Conservation (phyloP, 2,329 filamentous ascomycete genomes). For the Passalora sequoiae region DNA sequence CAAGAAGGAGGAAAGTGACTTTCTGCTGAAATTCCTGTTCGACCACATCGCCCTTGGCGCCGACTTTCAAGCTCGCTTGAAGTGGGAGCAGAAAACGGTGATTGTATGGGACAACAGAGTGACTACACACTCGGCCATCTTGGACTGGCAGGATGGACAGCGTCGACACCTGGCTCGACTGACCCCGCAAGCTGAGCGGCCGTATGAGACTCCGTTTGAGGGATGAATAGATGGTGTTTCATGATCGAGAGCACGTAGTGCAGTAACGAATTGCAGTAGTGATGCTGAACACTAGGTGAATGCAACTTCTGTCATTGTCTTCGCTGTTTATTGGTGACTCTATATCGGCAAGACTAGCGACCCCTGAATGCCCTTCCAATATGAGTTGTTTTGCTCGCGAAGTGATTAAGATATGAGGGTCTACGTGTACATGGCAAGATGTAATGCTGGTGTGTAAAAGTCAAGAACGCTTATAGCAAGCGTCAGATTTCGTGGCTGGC, state of each 20-base stretch:
- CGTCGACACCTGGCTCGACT: conserved; percentile 74
- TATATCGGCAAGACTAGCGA: too few relatives aligned
- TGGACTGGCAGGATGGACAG: conserved; percentile 77
- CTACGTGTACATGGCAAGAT: too few relatives aligned
- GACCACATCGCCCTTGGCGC: conserved; percentile 67
- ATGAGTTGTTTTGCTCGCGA: too few relatives aligned
- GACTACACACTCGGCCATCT: conserved; percentile 61
- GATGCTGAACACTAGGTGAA: too few relatives aligned
- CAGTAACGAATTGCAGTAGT: not conserved
- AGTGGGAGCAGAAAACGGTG: conserved; percentile 23
- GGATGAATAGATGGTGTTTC: conserved; percentile 15
- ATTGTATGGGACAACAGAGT: conserved; percentile 25
- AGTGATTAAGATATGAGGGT: too few relatives aligned
- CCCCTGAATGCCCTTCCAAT: too few relatives aligned
- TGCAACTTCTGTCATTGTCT: too few relatives aligned
- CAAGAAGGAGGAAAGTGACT: conserved; percentile 82
- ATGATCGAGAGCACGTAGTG: too few relatives aligned
- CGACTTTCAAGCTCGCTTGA: conserved; percentile 66
- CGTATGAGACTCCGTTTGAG: conserved; percentile 59
- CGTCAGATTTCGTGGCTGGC: too few relatives aligned
- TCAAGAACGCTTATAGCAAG: too few relatives aligned
- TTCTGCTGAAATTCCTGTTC: conserved; percentile 69
- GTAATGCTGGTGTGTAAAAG: too few relatives aligned
- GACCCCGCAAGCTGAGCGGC: conserved; percentile 74
- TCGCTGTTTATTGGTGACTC: too few relatives aligned